Evolutionary conservation across 2,329 filamentous ascomycete species (phyloP).

Genomic region (Aspergillus cejpii): DNA sequence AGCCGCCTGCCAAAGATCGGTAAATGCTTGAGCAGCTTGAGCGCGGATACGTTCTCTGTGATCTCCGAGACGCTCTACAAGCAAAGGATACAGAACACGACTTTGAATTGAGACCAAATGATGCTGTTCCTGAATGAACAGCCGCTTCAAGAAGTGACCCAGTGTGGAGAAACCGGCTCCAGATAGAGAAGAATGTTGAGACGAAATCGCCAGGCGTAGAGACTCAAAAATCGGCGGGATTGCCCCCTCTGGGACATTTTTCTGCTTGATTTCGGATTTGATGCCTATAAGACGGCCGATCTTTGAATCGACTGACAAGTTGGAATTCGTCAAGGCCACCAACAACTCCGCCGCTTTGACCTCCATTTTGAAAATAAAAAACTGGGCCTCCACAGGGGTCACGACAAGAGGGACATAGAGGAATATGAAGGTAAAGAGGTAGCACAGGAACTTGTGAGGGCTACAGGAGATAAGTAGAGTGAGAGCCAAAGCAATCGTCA

Average conservation of each 20-base stretch:
- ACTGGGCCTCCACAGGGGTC: slow-evolving; percentile 5
- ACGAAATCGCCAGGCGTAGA: slow-evolving; percentile 65
- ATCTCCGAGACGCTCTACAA: slow-evolving; percentile 82
- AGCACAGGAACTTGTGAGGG: slow-evolving; percentile 8
- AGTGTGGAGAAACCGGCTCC: slow-evolving; percentile 82
- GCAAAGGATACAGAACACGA: slow-evolving; percentile 62
- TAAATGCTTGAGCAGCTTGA: slow-evolving; percentile 66
- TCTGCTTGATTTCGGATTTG: slow-evolving; percentile 88
- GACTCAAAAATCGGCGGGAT: slow-evolving; percentile 74
- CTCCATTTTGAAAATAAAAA: slow-evolving; percentile 44
- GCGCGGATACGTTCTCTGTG: slow-evolving; percentile 75
- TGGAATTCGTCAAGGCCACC: slow-evolving; percentile 53
- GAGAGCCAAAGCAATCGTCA: neutral
- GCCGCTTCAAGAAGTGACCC: slow-evolving; percentile 76
- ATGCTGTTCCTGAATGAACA: slow-evolving; percentile 77
- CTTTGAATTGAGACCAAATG: slow-evolving; percentile 62
- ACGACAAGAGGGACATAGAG: slow-evolving; percentile 16
- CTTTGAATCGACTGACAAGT: slow-evolving; percentile 63
- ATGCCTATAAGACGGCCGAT: slow-evolving; percentile 63
- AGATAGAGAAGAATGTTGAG: slow-evolving; percentile 69
- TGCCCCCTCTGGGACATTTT: slow-evolving; percentile 69
- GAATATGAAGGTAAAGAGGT: slow-evolving; percentile 7
- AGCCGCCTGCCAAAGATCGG: slow-evolving; percentile 66
- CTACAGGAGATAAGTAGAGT: slow-evolving; percentile 8
- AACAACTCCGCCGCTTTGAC: slow-evolving; percentile 50